Conservation (phyloP, 768 basidiomycete genomes). For the Cantharellus anzutake region DNA sequence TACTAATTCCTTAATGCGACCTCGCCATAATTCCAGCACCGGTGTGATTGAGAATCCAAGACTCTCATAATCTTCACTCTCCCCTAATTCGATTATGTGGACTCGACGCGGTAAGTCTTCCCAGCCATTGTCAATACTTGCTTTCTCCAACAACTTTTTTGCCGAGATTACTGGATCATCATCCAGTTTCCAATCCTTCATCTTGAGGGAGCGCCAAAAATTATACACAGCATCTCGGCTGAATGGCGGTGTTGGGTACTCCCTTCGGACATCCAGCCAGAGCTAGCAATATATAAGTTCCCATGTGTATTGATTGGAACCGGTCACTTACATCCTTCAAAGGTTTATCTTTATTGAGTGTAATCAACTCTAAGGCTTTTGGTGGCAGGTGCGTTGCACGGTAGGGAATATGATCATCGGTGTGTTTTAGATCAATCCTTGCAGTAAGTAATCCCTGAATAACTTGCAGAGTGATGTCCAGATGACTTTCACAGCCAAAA, state of each 20-base stretch:
- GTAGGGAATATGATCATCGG: neutral
- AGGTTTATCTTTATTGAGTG: neutral
- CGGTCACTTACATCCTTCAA: neutral
- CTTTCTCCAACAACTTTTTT: too few relatives aligned
- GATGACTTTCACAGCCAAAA: neutral
- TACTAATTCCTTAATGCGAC: constrained; percentile 13
- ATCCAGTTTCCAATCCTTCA: constrained; percentile 14
- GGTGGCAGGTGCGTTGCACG: neutral
- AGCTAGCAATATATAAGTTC: neutral
- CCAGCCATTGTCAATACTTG: neutral
- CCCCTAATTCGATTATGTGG: neutral
- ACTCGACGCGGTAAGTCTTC: too few relatives aligned
- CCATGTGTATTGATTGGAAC: too few relatives aligned
- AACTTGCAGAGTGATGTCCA: neutral
- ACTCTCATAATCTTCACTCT: neutral
- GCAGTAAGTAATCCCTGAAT: neutral
- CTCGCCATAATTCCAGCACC: constrained; percentile 12
- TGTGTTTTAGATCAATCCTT: neutral
- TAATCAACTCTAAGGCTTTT: neutral
- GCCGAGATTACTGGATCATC: constrained; percentile 16
- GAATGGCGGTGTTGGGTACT: constrained; percentile 5
- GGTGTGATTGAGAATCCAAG: constrained; percentile 16
- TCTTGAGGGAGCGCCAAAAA: constrained; percentile 11
- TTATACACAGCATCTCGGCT: constrained; percentile 12
- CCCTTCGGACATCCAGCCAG: neutral